These are phyloP conservation scores for Pontederia paniculata DNA, from an alignment of 176 grass and related monocot genomes.

Conservation along the genomic window DNA sequence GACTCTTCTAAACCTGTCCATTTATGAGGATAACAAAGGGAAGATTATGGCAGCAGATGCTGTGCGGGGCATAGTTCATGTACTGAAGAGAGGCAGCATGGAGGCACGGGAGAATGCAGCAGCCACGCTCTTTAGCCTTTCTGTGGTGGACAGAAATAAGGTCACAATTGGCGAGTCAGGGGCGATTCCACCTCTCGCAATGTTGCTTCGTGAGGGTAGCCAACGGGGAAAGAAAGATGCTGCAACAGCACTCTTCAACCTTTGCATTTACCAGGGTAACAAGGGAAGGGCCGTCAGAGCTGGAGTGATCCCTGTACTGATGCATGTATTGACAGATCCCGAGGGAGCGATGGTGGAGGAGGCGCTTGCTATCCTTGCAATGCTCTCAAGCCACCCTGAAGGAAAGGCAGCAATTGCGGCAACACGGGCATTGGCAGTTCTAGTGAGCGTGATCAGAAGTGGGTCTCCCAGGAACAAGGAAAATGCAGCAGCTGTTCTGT, in stretches of 20 bases:
- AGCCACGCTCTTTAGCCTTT: constrained; percentile 91
- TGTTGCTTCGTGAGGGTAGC: constrained; percentile 57
- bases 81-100: constrained; percentile 87
- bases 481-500: constrained; percentile 69
- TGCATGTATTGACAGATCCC: constrained; percentile 45
- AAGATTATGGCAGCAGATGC: constrained; percentile 63
- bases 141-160: constrained; percentile 80
- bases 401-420: constrained; percentile 56
- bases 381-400: constrained; percentile 69
- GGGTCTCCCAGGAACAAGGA: constrained; percentile 80
- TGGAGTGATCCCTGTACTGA: constrained; percentile 55
- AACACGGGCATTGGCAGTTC: constrained; percentile 45
- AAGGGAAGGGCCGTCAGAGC: constrained; percentile 77
- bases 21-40: constrained; percentile 83
- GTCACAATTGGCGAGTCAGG: constrained; percentile 63
- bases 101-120: constrained; percentile 93
- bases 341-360: constrained; percentile 66
- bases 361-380: constrained; percentile 70
- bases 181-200: constrained; percentile 73
- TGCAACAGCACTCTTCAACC: constrained; percentile 67
- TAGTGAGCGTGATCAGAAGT: constrained; percentile 57
- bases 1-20: constrained; percentile 85
- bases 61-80: constrained; percentile 63
- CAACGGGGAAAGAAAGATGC: constrained; percentile 83
- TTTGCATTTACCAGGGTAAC: constrained; percentile 92